Evolutionary conservation across 1,139 yeast genomes (phyloP).

Genomic region (Yamadazyma sp.): DNA sequence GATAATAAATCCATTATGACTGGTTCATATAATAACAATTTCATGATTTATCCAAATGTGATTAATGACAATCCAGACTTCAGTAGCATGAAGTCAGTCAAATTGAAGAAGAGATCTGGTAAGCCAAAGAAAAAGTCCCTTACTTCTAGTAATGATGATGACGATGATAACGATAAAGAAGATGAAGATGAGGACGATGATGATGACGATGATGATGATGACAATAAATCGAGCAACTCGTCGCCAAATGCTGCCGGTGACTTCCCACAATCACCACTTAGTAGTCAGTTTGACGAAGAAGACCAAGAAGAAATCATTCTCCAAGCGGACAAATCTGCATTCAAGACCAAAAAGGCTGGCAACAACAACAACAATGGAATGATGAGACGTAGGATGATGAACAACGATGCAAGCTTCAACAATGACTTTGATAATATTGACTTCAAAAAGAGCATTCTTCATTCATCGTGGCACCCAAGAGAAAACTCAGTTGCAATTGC

Average conservation of each 20-base stretch:
- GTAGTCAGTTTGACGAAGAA: constrained; percentile 40
- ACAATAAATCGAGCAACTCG: constrained; percentile 34
- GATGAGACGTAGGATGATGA: constrained; percentile 47
- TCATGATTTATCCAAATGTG: constrained; percentile 92
- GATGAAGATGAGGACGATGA: constrained; percentile 32
- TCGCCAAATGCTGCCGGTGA: constrained; percentile 26
- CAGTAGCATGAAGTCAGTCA: constrained; percentile 15
- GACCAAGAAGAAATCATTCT: constrained; percentile 75
- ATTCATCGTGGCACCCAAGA: constrained; percentile 96
- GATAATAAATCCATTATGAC: constrained; percentile 93
- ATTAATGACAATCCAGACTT: constrained; percentile 26
- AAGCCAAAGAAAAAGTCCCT: constrained; percentile 4
- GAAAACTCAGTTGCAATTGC: constrained; percentile 98
- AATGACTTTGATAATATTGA: constrained; percentile 83
- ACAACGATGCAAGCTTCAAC: constrained; percentile 37
- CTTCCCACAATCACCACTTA: constrained; percentile 37
- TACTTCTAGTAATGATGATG: constrained; percentile 28
- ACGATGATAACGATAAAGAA: constrained; percentile 42
- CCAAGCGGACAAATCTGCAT: constrained; percentile 98
- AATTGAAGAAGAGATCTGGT: constrained; percentile 19
- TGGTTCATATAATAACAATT: constrained; percentile 95
- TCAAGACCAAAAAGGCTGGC: constrained; percentile 69
- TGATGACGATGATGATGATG: constrained; percentile 43
- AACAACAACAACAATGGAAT: constrained; percentile 30
- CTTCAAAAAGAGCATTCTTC: constrained; percentile 91